Evolutionary conservation across 73 alveolate genomes (phyloP).

Genomic region (Tetrahymena elliotti): DNA sequence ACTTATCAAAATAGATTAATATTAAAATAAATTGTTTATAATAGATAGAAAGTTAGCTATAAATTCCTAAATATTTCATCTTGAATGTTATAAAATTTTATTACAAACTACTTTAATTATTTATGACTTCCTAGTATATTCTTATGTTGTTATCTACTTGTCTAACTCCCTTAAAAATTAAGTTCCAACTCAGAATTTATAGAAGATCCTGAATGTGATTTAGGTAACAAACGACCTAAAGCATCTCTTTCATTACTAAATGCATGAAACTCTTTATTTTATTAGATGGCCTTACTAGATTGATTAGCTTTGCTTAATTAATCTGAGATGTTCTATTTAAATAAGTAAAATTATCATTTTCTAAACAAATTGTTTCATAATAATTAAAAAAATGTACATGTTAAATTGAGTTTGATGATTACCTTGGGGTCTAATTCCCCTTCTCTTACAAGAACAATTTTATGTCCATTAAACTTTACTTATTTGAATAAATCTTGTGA

Average conservation of each 20-base stretch:
- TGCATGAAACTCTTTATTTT: neutral
- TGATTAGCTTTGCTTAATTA: neutral
- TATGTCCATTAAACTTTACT: neutral
- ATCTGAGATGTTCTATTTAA: neutral
- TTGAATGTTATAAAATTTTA: neutral
- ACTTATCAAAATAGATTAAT: neutral
- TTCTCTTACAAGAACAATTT: neutral
- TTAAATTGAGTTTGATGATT: neutral
- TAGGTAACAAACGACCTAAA: neutral
- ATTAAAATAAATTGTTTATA: neutral
- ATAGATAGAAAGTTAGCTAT: neutral
- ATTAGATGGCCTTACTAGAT: neutral
- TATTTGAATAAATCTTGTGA: neutral
- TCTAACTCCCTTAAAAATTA: neutral
- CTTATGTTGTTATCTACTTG: neutral
- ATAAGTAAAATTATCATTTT: no score
- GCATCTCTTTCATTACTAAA: neutral
- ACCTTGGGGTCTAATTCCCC: neutral
- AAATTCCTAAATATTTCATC: neutral
- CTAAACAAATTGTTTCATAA: no score
- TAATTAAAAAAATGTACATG: neutral
- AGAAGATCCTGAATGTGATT: neutral
- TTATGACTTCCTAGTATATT: neutral
- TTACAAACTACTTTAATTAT: neutral
- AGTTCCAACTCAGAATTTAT: neutral